phyloP scores from a whole-genome alignment of 495 filamentous ascomycete genomes.

The Hyaloscypha variabilis region DNA sequence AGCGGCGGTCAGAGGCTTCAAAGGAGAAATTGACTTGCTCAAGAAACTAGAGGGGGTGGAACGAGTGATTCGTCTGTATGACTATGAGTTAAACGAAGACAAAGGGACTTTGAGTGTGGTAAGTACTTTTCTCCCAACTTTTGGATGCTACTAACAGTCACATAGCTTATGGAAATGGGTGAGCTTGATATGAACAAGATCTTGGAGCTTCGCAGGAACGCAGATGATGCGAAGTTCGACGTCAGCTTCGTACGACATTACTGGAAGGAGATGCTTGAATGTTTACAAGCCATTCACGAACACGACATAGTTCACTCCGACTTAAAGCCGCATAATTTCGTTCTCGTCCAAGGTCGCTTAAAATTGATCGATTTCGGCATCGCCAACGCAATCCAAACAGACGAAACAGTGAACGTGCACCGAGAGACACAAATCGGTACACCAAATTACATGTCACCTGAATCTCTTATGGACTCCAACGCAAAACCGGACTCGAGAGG shows the following conservation, averaged over 20 bases:
- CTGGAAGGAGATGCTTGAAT: conserved; percentile 99
- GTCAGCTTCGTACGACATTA: conserved; percentile 91
- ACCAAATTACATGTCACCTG: conserved; percentile 98
- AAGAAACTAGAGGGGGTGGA: conserved; percentile 81
- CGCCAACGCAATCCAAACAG: conserved; percentile 89
- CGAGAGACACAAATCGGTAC: conserved; percentile 94
- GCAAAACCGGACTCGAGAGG: conserved; percentile 52
- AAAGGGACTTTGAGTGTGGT: conserved; percentile 85
- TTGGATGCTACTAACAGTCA: conserved; percentile 12
- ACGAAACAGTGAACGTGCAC: conserved; percentile 96
- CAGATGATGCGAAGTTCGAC: conserved; percentile 78
- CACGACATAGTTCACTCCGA: conserved; percentile 94
- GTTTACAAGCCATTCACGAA: conserved; percentile 84
- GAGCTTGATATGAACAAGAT: conserved; percentile 94
- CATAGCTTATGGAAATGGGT: conserved; percentile 92
- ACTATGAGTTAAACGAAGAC: conserved; percentile 89
- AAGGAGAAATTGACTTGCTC: conserved; percentile 94
- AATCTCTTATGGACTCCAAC: conserved; percentile 88
- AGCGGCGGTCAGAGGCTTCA: conserved; percentile 80
- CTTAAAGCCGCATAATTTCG: conserved; percentile 93
- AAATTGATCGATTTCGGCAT: conserved; percentile 97
- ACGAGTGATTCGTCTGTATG: conserved; percentile 84
- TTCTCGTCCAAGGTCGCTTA: conserved; percentile 79
- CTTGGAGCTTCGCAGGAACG: conserved; percentile 69
- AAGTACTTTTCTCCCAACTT: conserved; percentile 37